These are phyloP conservation scores for Bipolaris victoriae DNA, from an alignment of 2,329 filamentous ascomycete genomes.

Conservation along the genomic window DNA sequence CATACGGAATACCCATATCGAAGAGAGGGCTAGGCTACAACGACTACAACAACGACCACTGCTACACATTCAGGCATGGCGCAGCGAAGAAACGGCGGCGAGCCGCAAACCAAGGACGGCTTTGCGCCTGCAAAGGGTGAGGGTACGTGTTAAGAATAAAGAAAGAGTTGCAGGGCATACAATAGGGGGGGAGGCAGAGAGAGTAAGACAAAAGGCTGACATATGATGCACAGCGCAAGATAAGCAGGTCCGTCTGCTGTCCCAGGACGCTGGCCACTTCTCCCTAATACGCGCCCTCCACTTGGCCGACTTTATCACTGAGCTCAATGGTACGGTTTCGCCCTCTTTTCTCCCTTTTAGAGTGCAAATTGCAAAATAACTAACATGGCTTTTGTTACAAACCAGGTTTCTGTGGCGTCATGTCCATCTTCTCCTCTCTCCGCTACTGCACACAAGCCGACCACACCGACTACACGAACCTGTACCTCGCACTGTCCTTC, in stretches of 20 bases:
- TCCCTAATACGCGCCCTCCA: conserved; percentile 67
- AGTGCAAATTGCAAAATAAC: neutral
- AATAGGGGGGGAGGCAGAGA: neutral
- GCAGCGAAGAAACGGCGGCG: conserved; percentile 17
- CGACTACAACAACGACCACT: neutral
- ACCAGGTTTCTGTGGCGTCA: conserved; percentile 81
- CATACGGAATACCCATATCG: neutral
- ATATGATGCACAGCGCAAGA: conserved; percentile 61
- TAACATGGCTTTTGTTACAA: neutral
- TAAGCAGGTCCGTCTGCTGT: conserved; percentile 78
- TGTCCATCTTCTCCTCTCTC: conserved; percentile 95
- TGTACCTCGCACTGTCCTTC: conserved; percentile 84
- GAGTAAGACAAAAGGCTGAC: conserved; percentile 13
- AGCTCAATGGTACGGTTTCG: conserved; percentile 67
- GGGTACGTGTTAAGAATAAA: conserved; percentile 45
- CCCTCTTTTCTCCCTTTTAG: neutral
- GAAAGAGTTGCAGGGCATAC: neutral
- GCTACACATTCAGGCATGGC: conserved; percentile 12
- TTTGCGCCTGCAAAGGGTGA: conserved; percentile 48
- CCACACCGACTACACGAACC: conserved; percentile 66
- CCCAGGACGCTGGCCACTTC: conserved; percentile 75
- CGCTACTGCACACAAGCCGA: conserved; percentile 82
- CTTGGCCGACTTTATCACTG: conserved; percentile 82
- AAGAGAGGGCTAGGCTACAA: neutral
- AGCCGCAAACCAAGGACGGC: conserved; percentile 49